Base-by-base conservation (phyloP, 768 basidiomycete species). In the Auricularia cornea region DNA sequence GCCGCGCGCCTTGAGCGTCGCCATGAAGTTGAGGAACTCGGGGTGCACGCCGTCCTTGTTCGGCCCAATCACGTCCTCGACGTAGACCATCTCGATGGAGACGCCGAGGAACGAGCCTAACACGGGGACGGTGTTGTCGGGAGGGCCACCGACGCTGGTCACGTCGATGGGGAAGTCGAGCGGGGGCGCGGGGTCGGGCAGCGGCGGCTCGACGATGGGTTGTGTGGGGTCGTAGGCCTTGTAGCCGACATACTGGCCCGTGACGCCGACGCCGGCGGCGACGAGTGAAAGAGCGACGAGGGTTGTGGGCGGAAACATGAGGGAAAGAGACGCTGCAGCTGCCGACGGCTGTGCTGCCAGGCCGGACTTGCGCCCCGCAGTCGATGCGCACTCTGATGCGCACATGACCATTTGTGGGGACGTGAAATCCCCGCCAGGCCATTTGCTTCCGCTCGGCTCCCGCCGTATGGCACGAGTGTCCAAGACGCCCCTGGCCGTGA, bases 21-120 rank as follows among this genome's bases (percentile, higher is more conserved):
- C 78, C 79, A 94, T 83, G 35, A 92, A 77, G 70, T 93, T 92
- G 23, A 92, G 80, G 75, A 92, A 90, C 54, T 57, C 54, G 12
- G 54, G 54, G 29, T 57, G 54, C 26, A 57, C 54, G 16, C 26
- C 14, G 54, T 30, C 28, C 28, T 57, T 57, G 30, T 20, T 57
- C 28, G 54, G 28, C 26, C 54, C 54, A 10, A 57, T 31, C 10
- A 57, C 26, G 26, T 57, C 54, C 28, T 57, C 54, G 4, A 57
- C 54, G 20, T n/a, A 26, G 26, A 57, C 54, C 54, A 57, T 57
- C 30, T 57, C 54, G 10, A 57, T 57, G 11, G 54, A 57, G 54
- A 57, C 54, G 29, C 54, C 54, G 8, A 57, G 54, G 30, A 57
- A 57, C 11, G 54, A 57, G 29, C 54, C 54, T 10, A 16, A 16